A percentile compares a stretch with the other conserved stretches of the same genome.
Evolutionary conservation across 768 basidiomycete species (phyloP).

Genomic region (Suillus ampliporus): DNA sequence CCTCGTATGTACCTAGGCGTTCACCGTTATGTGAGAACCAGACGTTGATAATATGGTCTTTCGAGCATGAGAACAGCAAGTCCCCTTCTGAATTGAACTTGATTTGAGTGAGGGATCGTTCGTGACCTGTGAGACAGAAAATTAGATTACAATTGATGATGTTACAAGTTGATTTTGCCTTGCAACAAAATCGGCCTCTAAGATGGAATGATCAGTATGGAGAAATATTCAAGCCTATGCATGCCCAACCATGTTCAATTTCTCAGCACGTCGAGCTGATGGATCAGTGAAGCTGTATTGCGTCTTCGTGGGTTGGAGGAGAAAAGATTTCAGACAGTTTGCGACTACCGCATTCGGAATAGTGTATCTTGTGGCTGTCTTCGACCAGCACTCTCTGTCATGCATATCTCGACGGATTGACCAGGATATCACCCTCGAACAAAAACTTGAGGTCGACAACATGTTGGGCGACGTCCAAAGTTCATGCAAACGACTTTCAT

Average conservation of each 20-base stretch:
- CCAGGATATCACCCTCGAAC: constrained; percentile 76
- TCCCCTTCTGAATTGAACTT: constrained; percentile 98
- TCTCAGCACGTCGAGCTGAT: not conserved
- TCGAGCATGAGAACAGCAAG: constrained; percentile 93
- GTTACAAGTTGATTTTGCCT: constrained; percentile 47
- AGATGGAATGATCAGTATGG: constrained; percentile 4
- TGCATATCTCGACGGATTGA: constrained; percentile 58
- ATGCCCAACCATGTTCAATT: constrained; percentile 11
- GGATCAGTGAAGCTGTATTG: not conserved
- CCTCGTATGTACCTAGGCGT: constrained; percentile 94
- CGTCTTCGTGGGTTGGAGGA: not conserved
- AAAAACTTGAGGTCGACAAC: constrained; percentile 54
- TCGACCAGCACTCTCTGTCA: not conserved
- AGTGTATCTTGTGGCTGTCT: no score
- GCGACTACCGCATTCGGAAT: constrained; percentile 1
- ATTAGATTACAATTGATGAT: constrained; percentile 14
- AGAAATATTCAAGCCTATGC: constrained; percentile 7
- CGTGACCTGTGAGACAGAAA: constrained; percentile 70
- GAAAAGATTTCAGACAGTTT: not conserved
- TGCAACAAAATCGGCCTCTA: constrained; percentile 79
- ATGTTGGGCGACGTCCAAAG: not conserved
- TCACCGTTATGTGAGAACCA: constrained; percentile 99
- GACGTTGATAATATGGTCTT: constrained; percentile 94
- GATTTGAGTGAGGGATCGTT: constrained; percentile 96
- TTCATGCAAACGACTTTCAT: not conserved